Percentiles rank a stretch among this genome's conserved stretches.
These are phyloP conservation scores for Debaryomyces castellii DNA, from an alignment of 805 yeast species.

Conservation along the genomic window DNA sequence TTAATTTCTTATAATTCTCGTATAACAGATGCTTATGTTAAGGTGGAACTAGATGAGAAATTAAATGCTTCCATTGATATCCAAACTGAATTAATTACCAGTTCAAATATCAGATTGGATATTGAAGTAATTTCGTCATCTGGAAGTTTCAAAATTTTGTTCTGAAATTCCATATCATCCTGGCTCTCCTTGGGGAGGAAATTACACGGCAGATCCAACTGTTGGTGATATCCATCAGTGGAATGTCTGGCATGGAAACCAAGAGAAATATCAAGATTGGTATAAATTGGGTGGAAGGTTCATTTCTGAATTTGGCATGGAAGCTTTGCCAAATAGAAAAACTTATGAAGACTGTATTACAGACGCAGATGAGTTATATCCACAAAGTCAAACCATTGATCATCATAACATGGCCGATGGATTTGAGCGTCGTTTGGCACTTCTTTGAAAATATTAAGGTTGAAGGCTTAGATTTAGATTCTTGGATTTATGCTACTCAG, in stretches of 20 bases:
- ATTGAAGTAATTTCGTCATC: no score
- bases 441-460: conserved; percentile 45
- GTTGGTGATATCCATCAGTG: conserved; percentile 55
- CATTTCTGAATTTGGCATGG: conserved; percentile 57
- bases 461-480: conserved; percentile 29
- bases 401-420: conserved; percentile 52
- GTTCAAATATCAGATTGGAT: no score
- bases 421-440: conserved; percentile 46
- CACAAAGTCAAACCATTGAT: conserved; percentile 45
- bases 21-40: conserved; percentile 17
- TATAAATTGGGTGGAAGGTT: conserved; percentile 46
- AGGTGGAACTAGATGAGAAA: conserved; percentile 6
- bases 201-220: conserved; percentile 31
- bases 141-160: no score
- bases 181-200: conserved; percentile 53
- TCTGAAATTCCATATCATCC: conserved; percentile 39
- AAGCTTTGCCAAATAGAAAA: conserved; percentile 40
- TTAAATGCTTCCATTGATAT: conserved; percentile 11
- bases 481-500: conserved; percentile 53
- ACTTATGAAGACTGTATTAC: conserved; percentile 39
- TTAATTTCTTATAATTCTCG: conserved; percentile 19
- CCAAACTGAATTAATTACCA: conserved; percentile 33
- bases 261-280: conserved; percentile 52
- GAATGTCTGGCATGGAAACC: conserved; percentile 58
- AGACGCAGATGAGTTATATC: conserved; percentile 36